Evolutionary conservation across 495 filamentous ascomycete species (phyloP).

Genomic region (Lophium mytilinum): DNA sequence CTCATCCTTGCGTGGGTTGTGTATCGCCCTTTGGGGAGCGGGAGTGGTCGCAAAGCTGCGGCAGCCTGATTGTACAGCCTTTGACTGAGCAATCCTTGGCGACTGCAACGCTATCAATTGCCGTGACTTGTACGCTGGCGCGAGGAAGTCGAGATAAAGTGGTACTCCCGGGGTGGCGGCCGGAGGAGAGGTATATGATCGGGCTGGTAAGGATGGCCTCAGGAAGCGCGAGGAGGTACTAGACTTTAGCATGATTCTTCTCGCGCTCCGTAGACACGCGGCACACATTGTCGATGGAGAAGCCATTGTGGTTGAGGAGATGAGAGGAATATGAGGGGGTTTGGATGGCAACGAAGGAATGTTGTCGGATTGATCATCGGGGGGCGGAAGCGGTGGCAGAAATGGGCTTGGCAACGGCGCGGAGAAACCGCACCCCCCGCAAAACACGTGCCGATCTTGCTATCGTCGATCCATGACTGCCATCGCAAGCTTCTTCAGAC

Average conservation of each 20-base stretch:
- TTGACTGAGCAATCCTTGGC: neutral
- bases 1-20: slow-evolving; percentile 63
- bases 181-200: slow-evolving; percentile 2
- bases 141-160: slow-evolving; percentile 31
- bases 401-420: neutral
- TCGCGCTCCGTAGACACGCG: slow-evolving; percentile 10
- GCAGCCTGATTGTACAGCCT: neutral
- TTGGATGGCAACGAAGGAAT: neutral
- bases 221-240: neutral
- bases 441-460: too few species aligned
- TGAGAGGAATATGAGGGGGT: neutral
- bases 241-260: neutral
- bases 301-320: slow-evolving; percentile 6
- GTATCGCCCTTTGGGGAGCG: slow-evolving; percentile 18
- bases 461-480: neutral
- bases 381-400: neutral
- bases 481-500: neutral
- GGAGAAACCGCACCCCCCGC: too few species aligned
- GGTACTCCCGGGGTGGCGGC: slow-evolving; percentile 9
- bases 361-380: neutral
- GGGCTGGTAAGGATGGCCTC: neutral
- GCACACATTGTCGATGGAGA: slow-evolving; percentile 12
- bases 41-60: neutral
- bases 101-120: neutral
- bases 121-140: slow-evolving; percentile 18